These are phyloP conservation scores for Kernera saxatilis DNA, from an alignment of 345 rosid genomes.

Conservation along the genomic window DNA sequence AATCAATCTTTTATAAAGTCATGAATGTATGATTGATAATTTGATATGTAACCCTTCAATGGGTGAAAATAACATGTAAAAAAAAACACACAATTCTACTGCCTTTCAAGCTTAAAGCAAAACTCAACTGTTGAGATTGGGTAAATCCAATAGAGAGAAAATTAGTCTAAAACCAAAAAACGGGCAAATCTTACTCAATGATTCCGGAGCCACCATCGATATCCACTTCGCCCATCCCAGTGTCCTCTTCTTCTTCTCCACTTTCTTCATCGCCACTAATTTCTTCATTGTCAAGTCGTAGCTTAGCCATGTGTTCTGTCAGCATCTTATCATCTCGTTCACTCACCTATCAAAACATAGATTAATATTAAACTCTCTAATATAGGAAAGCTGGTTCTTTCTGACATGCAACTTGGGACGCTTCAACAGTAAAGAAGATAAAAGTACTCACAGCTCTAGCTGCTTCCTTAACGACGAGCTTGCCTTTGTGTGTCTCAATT, in stretches of 20 bases:
- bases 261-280: conserved; percentile 93
- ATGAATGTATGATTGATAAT: conserved; percentile 14
- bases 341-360: conserved; percentile 60
- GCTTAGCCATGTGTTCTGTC: conserved; percentile 95
- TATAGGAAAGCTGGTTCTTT: not conserved
- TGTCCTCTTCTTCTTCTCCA: conserved; percentile 87
- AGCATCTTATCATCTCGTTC: conserved; percentile 93
- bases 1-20: conserved; percentile 1
- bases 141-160: not conserved
- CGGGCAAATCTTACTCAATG: conserved; percentile 40
- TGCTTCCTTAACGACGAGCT: conserved; percentile 74
- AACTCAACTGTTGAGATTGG: not conserved
- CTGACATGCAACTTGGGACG: not conserved
- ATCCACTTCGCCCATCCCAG: conserved; percentile 87
- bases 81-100: conserved; percentile 5
- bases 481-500: conserved; percentile 83
- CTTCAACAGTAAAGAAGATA: not conserved
- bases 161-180: not conserved
- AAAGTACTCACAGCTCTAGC: conserved; percentile 82
- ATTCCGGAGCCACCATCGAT: conserved; percentile 56
- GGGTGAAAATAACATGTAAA: conserved; percentile 4
- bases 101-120: conserved; percentile 1
- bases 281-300: conserved; percentile 75
- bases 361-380: not conserved
- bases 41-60: not conserved